phyloP scores from a whole-genome alignment of 495 filamentous ascomycete species.

The Ramalina intermedia region DNA sequence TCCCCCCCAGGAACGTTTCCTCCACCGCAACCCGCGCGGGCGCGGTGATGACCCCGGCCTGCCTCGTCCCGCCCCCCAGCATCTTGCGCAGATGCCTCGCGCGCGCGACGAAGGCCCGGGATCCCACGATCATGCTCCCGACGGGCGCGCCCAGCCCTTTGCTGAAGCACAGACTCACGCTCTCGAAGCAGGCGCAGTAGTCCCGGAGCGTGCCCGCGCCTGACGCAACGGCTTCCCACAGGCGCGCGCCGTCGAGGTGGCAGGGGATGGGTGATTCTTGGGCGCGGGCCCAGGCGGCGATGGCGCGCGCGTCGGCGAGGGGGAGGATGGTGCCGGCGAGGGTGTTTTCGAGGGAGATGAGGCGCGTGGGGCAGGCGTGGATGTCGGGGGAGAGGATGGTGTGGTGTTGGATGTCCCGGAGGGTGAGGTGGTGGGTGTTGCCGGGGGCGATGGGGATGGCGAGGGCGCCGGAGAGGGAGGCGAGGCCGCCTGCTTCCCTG shows the following conservation, averaged over 20 bases:
- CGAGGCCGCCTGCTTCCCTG: slow-evolving; percentile 36
- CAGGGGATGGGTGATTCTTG: slow-evolving; percentile 43
- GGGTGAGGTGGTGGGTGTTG: slow-evolving; percentile 61
- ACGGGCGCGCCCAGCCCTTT: slow-evolving; percentile 86
- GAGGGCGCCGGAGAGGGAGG: slow-evolving; percentile 24
- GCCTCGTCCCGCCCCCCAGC: slow-evolving; percentile 71
- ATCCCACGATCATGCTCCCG: slow-evolving; percentile 65
- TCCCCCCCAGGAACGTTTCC: slow-evolving; percentile 54
- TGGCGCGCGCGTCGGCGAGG: slow-evolving; percentile 48
- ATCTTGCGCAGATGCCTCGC: slow-evolving; percentile 71
- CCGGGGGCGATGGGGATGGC: slow-evolving; percentile 21
- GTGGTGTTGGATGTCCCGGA: slow-evolving; percentile 54
- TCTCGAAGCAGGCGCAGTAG: slow-evolving; percentile 62
- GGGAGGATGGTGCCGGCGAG: slow-evolving; percentile 68
- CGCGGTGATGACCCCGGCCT: slow-evolving; percentile 39
- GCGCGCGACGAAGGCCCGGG: slow-evolving; percentile 47
- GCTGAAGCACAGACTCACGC: slow-evolving; percentile 68
- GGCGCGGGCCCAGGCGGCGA: slow-evolving; percentile 53
- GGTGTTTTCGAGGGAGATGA: slow-evolving; percentile 81
- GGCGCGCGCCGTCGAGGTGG: slow-evolving; percentile 72
- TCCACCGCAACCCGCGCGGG: slow-evolving; percentile 34
- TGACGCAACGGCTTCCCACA: slow-evolving; percentile 63
- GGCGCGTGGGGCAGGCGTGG: slow-evolving; percentile 49
- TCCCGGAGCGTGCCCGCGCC: slow-evolving; percentile 43
- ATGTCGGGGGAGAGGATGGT: slow-evolving; percentile 28